Evolutionary conservation across 1,284 basidiomycete species (phyloP), one percentile per base, ranked within the genome.

Genomic region (Cystobasidium pallidum): DNA sequence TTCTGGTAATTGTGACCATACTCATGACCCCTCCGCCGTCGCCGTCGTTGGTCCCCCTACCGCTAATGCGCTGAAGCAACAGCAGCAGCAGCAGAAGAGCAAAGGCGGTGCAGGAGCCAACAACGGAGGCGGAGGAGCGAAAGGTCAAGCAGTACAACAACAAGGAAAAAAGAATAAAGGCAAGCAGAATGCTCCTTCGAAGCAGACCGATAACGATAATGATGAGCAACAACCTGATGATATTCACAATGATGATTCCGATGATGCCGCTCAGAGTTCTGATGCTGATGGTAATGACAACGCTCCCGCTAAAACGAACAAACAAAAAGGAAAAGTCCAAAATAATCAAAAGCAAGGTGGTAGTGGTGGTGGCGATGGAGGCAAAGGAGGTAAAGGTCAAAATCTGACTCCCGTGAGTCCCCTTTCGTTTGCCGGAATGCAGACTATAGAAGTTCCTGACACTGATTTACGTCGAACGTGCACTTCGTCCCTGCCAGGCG

Each of bases 151-250:
- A 13, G 51, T 41, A n/a, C 49, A 66, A 32, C 49, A 58, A 67
- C 55, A 58, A 51, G 47, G 58, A n/a, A 70, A 62, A 58, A 70
- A 70, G 32, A 49, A 41, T 39, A 70, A 70, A 70, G 57, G 58
- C 55, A 70, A 70, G 67, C 67, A 70, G 26, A 47, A 64, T 21
- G n/a, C 21, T 41, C 21, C 8, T 58, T 34, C 55, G 15, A 34
- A 58, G 21, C 17, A 58, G 30, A n/a, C 32, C n/a, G 45, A 51
- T 64, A 28, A 52, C 30, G 47, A 32, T 21, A 52, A 64, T 32
- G n/a, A 52, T 11, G 55, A 70, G 19, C 24, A n/a, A 24, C 24
- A 39, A 8, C 15, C 43, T 58, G 66, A 68, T 26, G 66, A 68
- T 57, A 41, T 47, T 58, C 43, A 43, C 15, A 21, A 43, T 57